Evolutionary conservation across 2,329 filamentous ascomycete genomes (phyloP).

Genomic region (Xylariaceae sp.): DNA sequence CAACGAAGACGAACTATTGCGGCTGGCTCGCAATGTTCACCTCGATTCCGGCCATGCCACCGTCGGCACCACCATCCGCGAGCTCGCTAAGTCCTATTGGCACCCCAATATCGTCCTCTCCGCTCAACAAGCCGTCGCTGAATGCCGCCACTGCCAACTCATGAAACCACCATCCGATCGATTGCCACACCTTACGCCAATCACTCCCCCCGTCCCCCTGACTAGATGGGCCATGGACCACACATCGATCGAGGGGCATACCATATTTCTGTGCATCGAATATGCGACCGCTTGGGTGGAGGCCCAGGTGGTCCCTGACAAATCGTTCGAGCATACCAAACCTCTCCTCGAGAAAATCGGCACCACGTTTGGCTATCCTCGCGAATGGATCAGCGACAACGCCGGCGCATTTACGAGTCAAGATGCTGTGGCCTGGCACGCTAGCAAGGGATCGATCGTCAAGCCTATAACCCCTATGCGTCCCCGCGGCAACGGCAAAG

Average conservation of each 20-base stretch:
- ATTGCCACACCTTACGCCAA: neutral
- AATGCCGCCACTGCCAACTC: neutral
- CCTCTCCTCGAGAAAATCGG: neutral
- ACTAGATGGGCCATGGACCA: neutral
- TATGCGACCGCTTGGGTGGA: too few species aligned
- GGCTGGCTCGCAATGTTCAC: too few species aligned
- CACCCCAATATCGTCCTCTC: neutral
- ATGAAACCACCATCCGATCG: neutral
- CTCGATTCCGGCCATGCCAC: too few species aligned
- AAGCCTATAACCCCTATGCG: too few species aligned
- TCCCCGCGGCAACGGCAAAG: neutral
- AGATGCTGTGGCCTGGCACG: neutral
- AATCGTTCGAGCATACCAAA: neutral
- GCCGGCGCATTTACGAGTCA: neutral
- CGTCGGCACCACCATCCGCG: too few species aligned
- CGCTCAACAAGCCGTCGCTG: neutral
- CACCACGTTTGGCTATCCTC: neutral
- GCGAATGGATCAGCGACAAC: neutral
- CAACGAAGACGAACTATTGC: too few species aligned
- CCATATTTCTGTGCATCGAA: too few species aligned
- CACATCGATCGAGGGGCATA: neutral
- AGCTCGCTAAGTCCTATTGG: neutral
- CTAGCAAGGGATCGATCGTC: too few species aligned
- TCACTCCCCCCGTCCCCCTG: neutral
- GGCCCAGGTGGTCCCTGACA: too few species aligned